Conservation (phyloP, 306 rosid species). For the Sesbania bispinosa region DNA sequence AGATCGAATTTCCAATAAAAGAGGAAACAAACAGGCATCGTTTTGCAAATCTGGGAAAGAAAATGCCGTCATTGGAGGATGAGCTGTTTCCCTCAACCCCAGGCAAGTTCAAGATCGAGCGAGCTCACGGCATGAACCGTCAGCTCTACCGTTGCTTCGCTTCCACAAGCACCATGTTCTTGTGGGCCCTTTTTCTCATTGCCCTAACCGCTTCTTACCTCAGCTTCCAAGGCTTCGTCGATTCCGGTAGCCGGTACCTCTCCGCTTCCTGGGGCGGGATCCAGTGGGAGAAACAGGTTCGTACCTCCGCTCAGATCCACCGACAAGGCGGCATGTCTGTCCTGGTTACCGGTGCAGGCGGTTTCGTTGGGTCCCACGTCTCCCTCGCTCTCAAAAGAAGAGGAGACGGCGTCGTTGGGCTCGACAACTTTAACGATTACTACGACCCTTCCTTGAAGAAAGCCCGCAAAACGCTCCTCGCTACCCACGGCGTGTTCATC, state of each 20-base stretch:
- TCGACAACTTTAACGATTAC: slow-evolving; percentile 78
- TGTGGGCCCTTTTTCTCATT: slow-evolving; percentile 76
- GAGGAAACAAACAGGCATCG: not conserved
- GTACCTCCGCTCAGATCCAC: slow-evolving; percentile 64
- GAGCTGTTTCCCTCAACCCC: slow-evolving; percentile 82
- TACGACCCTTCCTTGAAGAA: slow-evolving; percentile 79
- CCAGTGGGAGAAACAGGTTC: slow-evolving; percentile 93
- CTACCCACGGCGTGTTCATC: slow-evolving; percentile 48
- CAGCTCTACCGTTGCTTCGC: slow-evolving; percentile 76
- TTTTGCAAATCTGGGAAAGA: not conserved
- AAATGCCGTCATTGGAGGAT: slow-evolving; percentile 62
- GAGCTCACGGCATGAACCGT: slow-evolving; percentile 58
- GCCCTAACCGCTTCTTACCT: slow-evolving; percentile 77
- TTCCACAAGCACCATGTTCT: slow-evolving; percentile 85
- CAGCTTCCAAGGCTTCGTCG: slow-evolving; percentile 72
- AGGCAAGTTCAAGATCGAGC: slow-evolving; percentile 82
- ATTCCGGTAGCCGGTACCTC: slow-evolving; percentile 62
- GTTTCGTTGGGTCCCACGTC: slow-evolving; percentile 76
- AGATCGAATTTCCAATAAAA: too few species aligned
- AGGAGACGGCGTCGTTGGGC: slow-evolving; percentile 83
- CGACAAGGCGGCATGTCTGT: slow-evolving; percentile 73
- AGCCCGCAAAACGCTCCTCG: slow-evolving; percentile 54
- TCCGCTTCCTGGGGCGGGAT: slow-evolving; percentile 88
- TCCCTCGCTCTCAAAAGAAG: slow-evolving; percentile 65
- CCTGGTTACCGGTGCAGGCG: slow-evolving; percentile 74